phyloP scores from a whole-genome alignment of 2,329 filamentous ascomycete species.

The Cordyceps fumosorosea region DNA sequence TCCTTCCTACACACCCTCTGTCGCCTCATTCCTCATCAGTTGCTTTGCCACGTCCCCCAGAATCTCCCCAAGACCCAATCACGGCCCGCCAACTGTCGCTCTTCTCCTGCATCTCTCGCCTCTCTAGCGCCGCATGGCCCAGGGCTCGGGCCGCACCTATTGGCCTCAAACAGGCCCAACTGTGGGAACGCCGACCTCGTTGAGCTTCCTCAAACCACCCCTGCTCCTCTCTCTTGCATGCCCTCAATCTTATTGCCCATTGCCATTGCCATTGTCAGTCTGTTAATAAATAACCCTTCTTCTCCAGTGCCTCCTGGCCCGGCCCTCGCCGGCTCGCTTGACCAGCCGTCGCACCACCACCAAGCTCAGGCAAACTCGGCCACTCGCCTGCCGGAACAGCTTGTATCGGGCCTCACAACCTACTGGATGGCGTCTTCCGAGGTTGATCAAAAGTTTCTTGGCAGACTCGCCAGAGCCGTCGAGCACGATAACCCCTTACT shows the following conservation, averaged over 20 bases:
- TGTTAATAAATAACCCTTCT: constrained; percentile 10
- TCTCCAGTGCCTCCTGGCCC: constrained; percentile 8
- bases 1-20: background rate
- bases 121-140: constrained; percentile 12
- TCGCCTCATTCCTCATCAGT: background rate
- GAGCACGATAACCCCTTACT: constrained; percentile 72
- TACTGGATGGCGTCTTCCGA: constrained; percentile 83
- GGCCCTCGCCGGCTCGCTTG: constrained; percentile 1
- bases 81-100: constrained; percentile 30
- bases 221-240: constrained; percentile 20
- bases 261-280: background rate
- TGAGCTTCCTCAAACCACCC: constrained; percentile 2
- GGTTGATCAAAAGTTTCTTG: constrained; percentile 95
- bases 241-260: constrained; percentile 15
- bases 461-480: constrained; percentile 76
- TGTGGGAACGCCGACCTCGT: constrained; percentile 10
- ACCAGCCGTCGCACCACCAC: background rate
- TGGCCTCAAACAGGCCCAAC: constrained; percentile 8
- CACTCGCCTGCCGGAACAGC: constrained; percentile 1
- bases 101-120: constrained; percentile 10
- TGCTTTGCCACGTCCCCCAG: background rate
- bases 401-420: constrained; percentile 7
- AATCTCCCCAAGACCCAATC: constrained; percentile 22
- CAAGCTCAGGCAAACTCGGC: constrained; percentile 1
- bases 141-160: constrained; percentile 12